A percentile compares a stretch with the other conserved stretches of the same genome.
phyloP scores from a whole-genome alignment of 805 yeast genomes.

The Metschnikowia noctiluminum region DNA sequence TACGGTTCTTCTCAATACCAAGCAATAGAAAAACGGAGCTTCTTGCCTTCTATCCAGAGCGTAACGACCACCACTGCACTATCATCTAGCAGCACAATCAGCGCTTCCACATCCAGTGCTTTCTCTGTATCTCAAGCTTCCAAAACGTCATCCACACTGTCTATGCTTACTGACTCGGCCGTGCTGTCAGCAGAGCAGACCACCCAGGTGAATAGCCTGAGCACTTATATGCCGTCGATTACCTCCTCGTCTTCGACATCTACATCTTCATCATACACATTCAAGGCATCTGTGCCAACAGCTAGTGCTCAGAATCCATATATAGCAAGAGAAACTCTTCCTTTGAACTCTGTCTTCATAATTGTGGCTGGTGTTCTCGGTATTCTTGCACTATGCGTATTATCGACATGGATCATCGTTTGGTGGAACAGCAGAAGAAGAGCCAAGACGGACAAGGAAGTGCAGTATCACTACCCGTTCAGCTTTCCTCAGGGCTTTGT shows the following conservation, averaged over 20 bases:
- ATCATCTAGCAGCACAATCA: background rate
- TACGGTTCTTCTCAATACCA: background rate
- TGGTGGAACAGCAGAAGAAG: slow-evolving; percentile 14
- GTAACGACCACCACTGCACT: background rate
- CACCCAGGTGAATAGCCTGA: background rate
- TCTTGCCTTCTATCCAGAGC: background rate
- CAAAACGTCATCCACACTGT: background rate
- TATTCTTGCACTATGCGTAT: slow-evolving; percentile 20
- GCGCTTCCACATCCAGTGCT: background rate
- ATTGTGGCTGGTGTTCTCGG: slow-evolving; percentile 19
- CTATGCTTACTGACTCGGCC: background rate
- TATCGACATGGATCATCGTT: slow-evolving; percentile 21
- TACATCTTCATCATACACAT: slow-evolving; percentile 10
- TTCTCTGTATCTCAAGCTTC: background rate
- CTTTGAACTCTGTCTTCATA: slow-evolving; percentile 42
- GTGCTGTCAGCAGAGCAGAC: background rate
- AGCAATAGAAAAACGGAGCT: slow-evolving; percentile 2
- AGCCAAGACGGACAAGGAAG: slow-evolving; percentile 34
- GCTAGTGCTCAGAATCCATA: slow-evolving; percentile 14
- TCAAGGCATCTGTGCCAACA: slow-evolving; percentile 11
- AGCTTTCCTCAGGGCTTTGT: slow-evolving; percentile 5
- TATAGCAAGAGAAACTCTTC: slow-evolving; percentile 22
- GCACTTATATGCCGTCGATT: background rate
- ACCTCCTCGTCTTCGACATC: slow-evolving; percentile 8
- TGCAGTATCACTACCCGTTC: slow-evolving; percentile 22